Percentiles rank a stretch among this genome's conserved stretches.
Conservation (phyloP, 164 flowering plant species). For the Tetracentron sinense region DNA sequence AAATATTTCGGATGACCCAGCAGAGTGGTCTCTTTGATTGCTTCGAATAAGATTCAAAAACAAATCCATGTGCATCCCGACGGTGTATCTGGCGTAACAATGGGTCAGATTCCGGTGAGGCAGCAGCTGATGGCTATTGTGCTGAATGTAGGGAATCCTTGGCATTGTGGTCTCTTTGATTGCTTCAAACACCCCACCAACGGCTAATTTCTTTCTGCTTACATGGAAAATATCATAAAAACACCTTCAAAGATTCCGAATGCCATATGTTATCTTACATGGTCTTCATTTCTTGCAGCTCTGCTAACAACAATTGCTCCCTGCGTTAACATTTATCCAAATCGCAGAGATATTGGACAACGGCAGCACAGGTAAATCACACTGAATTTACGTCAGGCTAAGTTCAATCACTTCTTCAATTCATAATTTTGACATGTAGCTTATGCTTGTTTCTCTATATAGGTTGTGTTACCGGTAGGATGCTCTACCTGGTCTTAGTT, state of each 20-base stretch:
- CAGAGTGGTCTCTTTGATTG: too few species aligned
- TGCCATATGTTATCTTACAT: too few species aligned
- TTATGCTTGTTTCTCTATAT: background rate
- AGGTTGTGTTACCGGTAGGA: conserved; percentile 6
- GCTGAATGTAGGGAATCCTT: conserved; percentile 1
- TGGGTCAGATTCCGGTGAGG: too few species aligned
- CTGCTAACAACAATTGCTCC: conserved; percentile 8
- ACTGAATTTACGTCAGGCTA: too few species aligned
- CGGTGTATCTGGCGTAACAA: too few species aligned
- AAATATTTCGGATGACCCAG: too few species aligned
- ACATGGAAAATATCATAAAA: too few species aligned
- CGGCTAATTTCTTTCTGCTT: conserved; percentile 1
- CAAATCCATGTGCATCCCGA: too few species aligned
- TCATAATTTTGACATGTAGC: background rate
- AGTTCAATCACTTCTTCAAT: background rate
- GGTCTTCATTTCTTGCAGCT: conserved; percentile 9
- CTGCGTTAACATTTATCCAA: conserved; percentile 13
- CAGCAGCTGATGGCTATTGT: conserved; percentile 6
- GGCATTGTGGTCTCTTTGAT: conserved; percentile 13
- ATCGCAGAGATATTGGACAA: conserved; percentile 13
- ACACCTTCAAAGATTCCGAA: too few species aligned
- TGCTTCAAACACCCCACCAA: conserved; percentile 8
- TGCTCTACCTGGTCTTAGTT: conserved; percentile 7
- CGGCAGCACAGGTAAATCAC: conserved; percentile 12
- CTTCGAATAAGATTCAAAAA: too few species aligned